Conservation (phyloP, 2,329 filamentous ascomycete species). For the Nigrospora oryzae region DNA sequence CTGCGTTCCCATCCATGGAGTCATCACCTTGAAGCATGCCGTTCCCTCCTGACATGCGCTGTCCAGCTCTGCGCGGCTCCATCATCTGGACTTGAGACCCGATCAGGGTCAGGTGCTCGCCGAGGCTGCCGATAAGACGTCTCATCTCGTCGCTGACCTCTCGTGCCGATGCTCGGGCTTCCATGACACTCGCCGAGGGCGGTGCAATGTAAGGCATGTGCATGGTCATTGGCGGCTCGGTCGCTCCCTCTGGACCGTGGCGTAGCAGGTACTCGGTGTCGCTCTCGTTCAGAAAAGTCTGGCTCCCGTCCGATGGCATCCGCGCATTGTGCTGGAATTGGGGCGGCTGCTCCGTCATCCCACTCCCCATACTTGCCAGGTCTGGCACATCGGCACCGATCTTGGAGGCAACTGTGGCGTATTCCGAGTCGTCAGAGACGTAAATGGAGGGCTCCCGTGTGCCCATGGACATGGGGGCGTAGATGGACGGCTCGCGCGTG, state of each 20-base stretch:
- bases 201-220: conserved; percentile 32
- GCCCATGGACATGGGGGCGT: not conserved
- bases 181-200: conserved; percentile 43
- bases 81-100: conserved; percentile 34
- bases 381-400: conserved; percentile 17
- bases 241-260: not conserved
- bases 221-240: conserved; percentile 2
- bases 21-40: not conserved
- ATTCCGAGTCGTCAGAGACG: conserved; percentile 49
- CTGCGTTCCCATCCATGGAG: not conserved
- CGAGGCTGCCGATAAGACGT: conserved; percentile 38
- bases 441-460: conserved; percentile 47
- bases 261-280: conserved; percentile 5
- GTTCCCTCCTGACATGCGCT: conserved; percentile 1
- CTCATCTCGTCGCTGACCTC: conserved; percentile 44
- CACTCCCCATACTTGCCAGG: no score
- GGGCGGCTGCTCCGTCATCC: not conserved
- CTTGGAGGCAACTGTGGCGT: conserved; percentile 24
- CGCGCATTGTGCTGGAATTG: conserved; percentile 1
- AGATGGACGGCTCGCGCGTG: conserved; percentile 32
- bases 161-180: conserved; percentile 40
- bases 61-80: conserved; percentile 18
- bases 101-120: conserved; percentile 37
- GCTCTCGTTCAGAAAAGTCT: conserved; percentile 6
- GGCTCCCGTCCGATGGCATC: conserved; percentile 4